A percentile compares a stretch with the other conserved stretches of the same genome.
Evolutionary conservation across 768 basidiomycete genomes (phyloP).

Genomic region (Xerocomellus dryophilus): DNA sequence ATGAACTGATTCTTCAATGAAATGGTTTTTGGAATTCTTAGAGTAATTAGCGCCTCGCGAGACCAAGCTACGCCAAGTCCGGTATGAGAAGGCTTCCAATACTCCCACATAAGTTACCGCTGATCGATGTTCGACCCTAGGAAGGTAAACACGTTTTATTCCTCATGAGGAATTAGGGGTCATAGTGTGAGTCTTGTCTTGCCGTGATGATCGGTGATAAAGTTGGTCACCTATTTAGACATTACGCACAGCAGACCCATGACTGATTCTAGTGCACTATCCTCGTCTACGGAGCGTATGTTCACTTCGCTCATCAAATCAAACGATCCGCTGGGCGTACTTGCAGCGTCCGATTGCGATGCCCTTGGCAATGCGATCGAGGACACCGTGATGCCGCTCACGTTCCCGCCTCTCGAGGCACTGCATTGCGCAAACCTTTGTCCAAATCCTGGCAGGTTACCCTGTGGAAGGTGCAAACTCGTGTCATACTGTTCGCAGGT

Average conservation of each 20-base stretch:
- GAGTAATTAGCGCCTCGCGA: too few relatives aligned
- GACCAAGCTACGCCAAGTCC: not conserved
- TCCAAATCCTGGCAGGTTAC: constrained; percentile 22
- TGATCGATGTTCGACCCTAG: not conserved
- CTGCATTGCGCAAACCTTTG: constrained; percentile 37
- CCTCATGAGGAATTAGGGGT: not conserved
- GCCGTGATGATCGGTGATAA: constrained; percentile 1
- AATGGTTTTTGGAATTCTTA: not conserved
- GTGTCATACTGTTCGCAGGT: constrained; percentile 45
- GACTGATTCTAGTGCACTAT: not conserved
- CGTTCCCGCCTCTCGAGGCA: constrained; percentile 21
- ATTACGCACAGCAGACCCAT: constrained; percentile 4
- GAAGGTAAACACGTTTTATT: constrained; percentile 13
- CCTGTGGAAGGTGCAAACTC: constrained; percentile 32
- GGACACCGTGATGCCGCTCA: constrained; percentile 12
- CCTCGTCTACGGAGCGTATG: not conserved
- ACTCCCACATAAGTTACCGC: not conserved
- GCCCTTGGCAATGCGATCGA: constrained; percentile 15
- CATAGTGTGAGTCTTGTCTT: not conserved
- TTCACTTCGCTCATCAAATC: constrained; percentile 17
- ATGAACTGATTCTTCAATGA: not conserved
- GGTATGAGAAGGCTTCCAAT: not conserved
- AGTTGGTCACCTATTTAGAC: not conserved
- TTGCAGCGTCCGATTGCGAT: constrained; percentile 19
- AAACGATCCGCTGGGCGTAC: constrained; percentile 16